Percentiles rank a stretch among this genome's conserved stretches.
Evolutionary conservation across 306 rosid genomes (phyloP).

Genomic region (Trifolium subterraneum): DNA sequence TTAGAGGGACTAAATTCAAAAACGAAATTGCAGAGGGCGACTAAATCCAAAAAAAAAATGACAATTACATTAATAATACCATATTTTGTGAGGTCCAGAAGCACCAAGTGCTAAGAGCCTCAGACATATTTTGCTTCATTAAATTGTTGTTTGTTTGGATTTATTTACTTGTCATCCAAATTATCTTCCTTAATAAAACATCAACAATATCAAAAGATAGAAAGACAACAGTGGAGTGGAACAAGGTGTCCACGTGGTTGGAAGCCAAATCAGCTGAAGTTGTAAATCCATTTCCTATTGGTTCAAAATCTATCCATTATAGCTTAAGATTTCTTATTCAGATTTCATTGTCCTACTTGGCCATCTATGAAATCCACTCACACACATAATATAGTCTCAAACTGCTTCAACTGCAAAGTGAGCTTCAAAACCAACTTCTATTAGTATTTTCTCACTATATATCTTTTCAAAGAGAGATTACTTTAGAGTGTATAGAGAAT

Average conservation of each 20-base stretch:
- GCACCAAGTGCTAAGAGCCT: not conserved
- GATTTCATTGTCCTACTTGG: constrained; percentile 84
- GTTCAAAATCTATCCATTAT: constrained; percentile 86
- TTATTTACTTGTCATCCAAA: constrained; percentile 1
- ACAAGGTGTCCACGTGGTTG: constrained; percentile 68
- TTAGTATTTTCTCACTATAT: not conserved
- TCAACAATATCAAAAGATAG: constrained; percentile 21
- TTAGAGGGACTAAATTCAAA: no score
- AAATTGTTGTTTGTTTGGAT: constrained; percentile 33
- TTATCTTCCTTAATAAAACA: constrained; percentile 21
- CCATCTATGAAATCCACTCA: constrained; percentile 49
- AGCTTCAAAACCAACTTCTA: constrained; percentile 17
- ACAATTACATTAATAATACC: no score
- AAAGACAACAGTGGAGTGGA: constrained; percentile 30
- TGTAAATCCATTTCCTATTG: constrained; percentile 68
- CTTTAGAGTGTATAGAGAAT: constrained; percentile 14
- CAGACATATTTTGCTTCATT: constrained; percentile 8
- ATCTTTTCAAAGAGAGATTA: not conserved
- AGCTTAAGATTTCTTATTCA: constrained; percentile 52
- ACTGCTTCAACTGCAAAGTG: constrained; percentile 11
- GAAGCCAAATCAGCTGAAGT: constrained; percentile 51
- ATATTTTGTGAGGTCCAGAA: constrained; percentile 34
- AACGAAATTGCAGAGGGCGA: no score
- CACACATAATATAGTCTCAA: constrained; percentile 47
- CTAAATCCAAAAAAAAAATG: no score